Base-by-base conservation (phyloP, 768 basidiomycete species). In the Rickenella mellea region DNA sequence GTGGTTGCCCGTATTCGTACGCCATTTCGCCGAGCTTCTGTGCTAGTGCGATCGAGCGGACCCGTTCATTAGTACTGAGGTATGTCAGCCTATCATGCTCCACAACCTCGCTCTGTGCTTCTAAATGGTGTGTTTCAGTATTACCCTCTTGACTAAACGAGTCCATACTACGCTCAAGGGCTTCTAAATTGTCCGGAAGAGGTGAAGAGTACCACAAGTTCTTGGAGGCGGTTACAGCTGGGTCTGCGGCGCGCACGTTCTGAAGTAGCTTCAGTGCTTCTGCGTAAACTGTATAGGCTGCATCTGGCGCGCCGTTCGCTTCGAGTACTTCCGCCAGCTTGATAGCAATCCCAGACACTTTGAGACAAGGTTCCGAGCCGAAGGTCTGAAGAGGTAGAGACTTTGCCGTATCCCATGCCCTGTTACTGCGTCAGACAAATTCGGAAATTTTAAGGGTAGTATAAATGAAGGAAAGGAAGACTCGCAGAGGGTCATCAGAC, bases 321-420 rank as follows among this genome's bases (percentile, higher is more conserved):
- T 80, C 78, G 12, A 75, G 58, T 2, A 80, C 68, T 39, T 74
- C 75, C 2, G 73, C 78, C 35, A 84, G 64, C 3, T 70, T 62
- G 21, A 80, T 69, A 2, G 74, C 82, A 10, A 86, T 73, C 3
- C 83, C 83, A 0, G 80, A 75, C 0, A 74, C 62, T 55, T 84
- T 86, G 43, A 84, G 68, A 42, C 78, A 69, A 0, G 81, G 76
- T 15, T 73, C 63, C 2, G 66, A 45, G 0, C 58, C 49, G 39
- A 72, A 59, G 15, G 35, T 48, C 1, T 59, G 55, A 19, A 60
- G 42, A 0, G 68, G 69, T 4, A 80, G 65, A 0, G 55, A 48
- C 43, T 70, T 63, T 1, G 78, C 70, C 1, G 67, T 73, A 22
- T 76, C 62, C 62, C 71, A 78, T 27, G 81, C 80, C 17, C 78